Base-by-base conservation (phyloP, 2,329 filamentous ascomycete species). In the Penicillium capsulatum region DNA sequence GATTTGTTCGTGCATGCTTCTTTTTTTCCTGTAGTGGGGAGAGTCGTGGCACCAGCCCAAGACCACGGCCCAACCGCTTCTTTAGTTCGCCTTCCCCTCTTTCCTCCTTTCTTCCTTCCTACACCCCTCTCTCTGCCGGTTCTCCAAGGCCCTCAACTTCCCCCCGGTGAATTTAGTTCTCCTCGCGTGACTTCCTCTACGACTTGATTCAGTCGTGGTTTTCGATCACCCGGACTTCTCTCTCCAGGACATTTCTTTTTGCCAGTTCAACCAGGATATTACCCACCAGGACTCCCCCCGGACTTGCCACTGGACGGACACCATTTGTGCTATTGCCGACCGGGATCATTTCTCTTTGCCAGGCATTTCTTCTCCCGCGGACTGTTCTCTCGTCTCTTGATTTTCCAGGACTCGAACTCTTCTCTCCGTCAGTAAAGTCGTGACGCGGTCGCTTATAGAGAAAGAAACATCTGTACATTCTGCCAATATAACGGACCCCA, bases 11-110 rank as follows among this genome's bases (percentile, higher is more conserved):
- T 59, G 57, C 57, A 55, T 55, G 53, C 54, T 57, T 34, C 26
- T 35, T 30, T 10, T 20, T 28, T 55, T 47, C 47, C 51, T 48
- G 48, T 49, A 38, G 58, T 58, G 31, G 56, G 57, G 62, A 60
- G 59, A 54, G 59, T 66, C 64, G 65, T 67, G 64, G 65, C 65
- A 65, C 65, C 65, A 63, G 59, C 61, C 59, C 58, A 63, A 64
- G 42, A 57, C 30, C 32, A 47, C 59, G 53, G 62, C 62, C 62
- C 62, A 64, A 64, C 58, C 57, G 47, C 56, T 55, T 51, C 59
- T 60, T 58, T 58, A 57, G 56, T 58, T 56, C 47, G 40, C 58
- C 49, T 57, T 52, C 51, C 52, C 59, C 58, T 55, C 19, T 22
- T 22, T 43, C 53, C 50, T 51, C 47, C 48, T 51, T 58, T 55